These are phyloP conservation scores for Hyphopichia fennica DNA, from an alignment of 1,139 yeast genomes.

Conservation along the genomic window DNA sequence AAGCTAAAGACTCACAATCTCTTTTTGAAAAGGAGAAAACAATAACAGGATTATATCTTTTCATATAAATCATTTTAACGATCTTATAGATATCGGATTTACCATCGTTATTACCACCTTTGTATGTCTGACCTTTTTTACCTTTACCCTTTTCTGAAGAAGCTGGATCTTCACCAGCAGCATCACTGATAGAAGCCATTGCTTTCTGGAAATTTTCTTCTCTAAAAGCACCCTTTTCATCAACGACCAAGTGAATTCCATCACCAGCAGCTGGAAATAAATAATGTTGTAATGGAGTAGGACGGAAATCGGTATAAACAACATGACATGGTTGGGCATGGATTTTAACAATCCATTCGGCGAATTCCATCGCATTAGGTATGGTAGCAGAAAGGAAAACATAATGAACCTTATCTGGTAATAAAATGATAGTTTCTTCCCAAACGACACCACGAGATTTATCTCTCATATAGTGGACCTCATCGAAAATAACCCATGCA, in stretches of 20 bases:
- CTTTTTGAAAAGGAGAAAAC: conserved; percentile 95
- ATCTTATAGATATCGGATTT: conserved; percentile 94
- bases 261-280: conserved; percentile 96
- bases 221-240: conserved; percentile 92
- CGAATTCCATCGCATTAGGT: conserved; percentile 98
- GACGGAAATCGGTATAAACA: conserved; percentile 97
- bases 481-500: conserved; percentile 95
- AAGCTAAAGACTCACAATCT: conserved; percentile 91
- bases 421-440: conserved; percentile 96
- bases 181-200: conserved; percentile 88
- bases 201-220: conserved; percentile 98
- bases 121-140: conserved; percentile 80
- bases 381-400: conserved; percentile 93
- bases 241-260: conserved; percentile 96
- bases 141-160: conserved; percentile 57
- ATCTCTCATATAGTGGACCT: conserved; percentile 95
- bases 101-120: conserved; percentile 84
- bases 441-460: conserved; percentile 98
- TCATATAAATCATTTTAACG: conserved; percentile 96
- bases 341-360: conserved; percentile 95
- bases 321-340: conserved; percentile 98
- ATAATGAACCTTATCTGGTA: conserved; percentile 91
- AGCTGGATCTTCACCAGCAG: conserved; percentile 80
- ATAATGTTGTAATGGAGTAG: conserved; percentile 97
- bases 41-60: conserved; percentile 94